These are phyloP conservation scores for Pleurotus salmoneostramineus DNA, from an alignment of 768 basidiomycete species.

Conservation along the genomic window DNA sequence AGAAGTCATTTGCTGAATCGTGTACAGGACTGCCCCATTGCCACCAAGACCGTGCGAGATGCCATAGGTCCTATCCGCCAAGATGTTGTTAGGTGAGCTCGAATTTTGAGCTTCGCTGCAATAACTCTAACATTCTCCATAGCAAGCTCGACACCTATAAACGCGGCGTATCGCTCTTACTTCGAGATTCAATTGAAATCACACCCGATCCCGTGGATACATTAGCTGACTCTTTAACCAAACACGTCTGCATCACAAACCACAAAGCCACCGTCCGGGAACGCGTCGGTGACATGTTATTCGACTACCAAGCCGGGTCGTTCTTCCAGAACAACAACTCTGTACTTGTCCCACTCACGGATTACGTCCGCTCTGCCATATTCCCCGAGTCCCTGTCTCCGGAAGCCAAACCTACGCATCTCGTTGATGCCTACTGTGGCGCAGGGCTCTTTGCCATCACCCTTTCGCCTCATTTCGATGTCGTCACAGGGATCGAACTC, in stretches of 20 bases:
- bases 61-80: conserved; percentile 58
- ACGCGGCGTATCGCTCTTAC: conserved; percentile 83
- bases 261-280: conserved; percentile 82
- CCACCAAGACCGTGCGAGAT: conserved; percentile 74
- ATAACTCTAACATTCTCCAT: background rate
- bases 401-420: conserved; percentile 56
- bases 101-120: background rate
- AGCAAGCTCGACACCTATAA: conserved; percentile 82
- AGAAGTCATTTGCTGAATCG: background rate
- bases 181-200: conserved; percentile 75
- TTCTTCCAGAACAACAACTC: conserved; percentile 99
- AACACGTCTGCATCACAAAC: conserved; percentile 80
- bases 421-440: conserved; percentile 95
- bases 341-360: conserved; percentile 78
- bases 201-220: conserved; percentile 12
- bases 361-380: conserved; percentile 77
- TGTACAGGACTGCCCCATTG: conserved; percentile 84
- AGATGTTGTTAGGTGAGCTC: conserved; percentile 60
- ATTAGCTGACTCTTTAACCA: conserved; percentile 36
- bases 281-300: conserved; percentile 72
- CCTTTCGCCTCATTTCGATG: conserved; percentile 68
- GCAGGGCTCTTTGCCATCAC: conserved; percentile 85
- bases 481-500: conserved; percentile 89
- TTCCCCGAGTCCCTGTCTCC: conserved; percentile 28
- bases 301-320: conserved; percentile 82